phyloP scores from a whole-genome alignment of 257 asterid genomes.

The Galeopsis tetrahit region DNA sequence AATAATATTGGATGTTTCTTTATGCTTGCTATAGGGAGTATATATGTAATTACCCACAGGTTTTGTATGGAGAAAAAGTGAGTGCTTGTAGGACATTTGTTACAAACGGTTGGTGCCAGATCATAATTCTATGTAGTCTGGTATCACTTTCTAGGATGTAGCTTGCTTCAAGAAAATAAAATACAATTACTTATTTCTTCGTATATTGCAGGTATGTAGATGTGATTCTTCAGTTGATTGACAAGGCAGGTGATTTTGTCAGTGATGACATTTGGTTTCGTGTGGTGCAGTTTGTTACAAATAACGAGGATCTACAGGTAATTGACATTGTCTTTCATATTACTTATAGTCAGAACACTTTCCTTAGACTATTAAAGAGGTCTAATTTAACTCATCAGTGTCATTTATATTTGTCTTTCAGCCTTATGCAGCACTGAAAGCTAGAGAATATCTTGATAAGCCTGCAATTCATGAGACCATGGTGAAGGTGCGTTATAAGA shows the following conservation, averaged over 20 bases:
- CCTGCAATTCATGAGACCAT: constrained; percentile 95
- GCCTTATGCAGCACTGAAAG: constrained; percentile 94
- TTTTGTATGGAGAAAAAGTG: background rate
- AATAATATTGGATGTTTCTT: background rate
- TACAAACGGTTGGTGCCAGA: constrained; percentile 8
- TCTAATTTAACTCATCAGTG: constrained; percentile 26
- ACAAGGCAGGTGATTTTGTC: constrained; percentile 98
- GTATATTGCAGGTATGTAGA: constrained; percentile 83
- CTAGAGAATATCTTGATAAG: constrained; percentile 91
- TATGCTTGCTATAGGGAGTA: background rate
- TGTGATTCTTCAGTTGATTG: constrained; percentile 96
- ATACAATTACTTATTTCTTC: background rate
- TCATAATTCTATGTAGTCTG: constrained; percentile 5
- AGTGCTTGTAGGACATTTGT: background rate
- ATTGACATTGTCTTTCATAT: constrained; percentile 20
- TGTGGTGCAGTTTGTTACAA: constrained; percentile 93
- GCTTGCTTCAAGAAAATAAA: constrained; percentile 20
- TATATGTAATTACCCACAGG: background rate
- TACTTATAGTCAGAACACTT: constrained; percentile 15
- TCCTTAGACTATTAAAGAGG: constrained; percentile 13
- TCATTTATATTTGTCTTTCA: constrained; percentile 39
- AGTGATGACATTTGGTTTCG: constrained; percentile 99
- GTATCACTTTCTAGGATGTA: background rate
- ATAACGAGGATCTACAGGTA: constrained; percentile 96
- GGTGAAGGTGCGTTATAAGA: constrained; percentile 72